These are phyloP conservation scores for Pezicula radicicola DNA, from an alignment of 2,329 filamentous ascomycete genomes.

Conservation along the genomic window DNA sequence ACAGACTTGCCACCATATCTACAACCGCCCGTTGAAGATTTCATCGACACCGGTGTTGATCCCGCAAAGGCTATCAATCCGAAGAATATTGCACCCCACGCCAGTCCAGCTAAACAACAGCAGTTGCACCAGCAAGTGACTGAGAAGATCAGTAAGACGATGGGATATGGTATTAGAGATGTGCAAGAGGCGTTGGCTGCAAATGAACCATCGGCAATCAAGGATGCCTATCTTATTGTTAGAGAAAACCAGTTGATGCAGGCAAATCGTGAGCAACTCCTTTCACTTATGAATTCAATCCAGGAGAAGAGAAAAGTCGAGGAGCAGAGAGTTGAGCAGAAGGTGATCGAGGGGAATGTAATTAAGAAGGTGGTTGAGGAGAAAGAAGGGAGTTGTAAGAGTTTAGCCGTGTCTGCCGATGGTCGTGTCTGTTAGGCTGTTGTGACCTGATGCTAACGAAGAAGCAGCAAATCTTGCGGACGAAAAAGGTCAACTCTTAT, in stretches of 20 bases:
- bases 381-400: neutral
- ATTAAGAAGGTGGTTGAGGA: no score
- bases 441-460: conserved; percentile 11
- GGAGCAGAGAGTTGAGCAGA: no score
- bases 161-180: conserved; percentile 94
- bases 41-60: conserved; percentile 90
- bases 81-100: conserved; percentile 75
- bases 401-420: neutral
- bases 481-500: conserved; percentile 35
- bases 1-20: conserved; percentile 85
- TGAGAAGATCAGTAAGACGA: conserved; percentile 93
- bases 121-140: conserved; percentile 91
- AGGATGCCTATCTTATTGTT: conserved; percentile 97
- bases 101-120: conserved; percentile 76
- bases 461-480: conserved; percentile 26
- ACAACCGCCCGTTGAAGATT: conserved; percentile 83
- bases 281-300: neutral
- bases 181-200: conserved; percentile 91
- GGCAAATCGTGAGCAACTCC: conserved; percentile 70
- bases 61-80: conserved; percentile 88
- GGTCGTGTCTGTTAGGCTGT: neutral
- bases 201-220: conserved; percentile 94
- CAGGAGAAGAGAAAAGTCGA: no score
- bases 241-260: conserved; percentile 98
- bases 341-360: no score